A percentile compares a stretch with the other conserved stretches of the same genome.
Evolutionary conservation across 441 rosid species (phyloP).

Genomic region (Pelargonium myrrhifolium): DNA sequence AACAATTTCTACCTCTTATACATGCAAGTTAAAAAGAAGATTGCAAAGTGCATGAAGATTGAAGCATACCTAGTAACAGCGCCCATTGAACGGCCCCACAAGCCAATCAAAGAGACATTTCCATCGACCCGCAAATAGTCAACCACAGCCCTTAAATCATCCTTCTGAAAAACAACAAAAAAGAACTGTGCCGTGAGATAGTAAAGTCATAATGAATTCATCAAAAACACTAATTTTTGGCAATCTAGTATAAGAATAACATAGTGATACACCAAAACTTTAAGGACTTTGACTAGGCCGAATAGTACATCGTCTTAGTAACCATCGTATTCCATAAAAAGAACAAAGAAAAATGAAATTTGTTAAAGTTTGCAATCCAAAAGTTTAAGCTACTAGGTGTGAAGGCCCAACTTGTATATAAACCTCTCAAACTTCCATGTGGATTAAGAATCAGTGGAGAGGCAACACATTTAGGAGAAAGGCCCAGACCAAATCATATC

Average conservation of each 20-base stretch:
- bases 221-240: not conserved
- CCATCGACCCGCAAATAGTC: slow-evolving; percentile 81
- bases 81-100: slow-evolving; percentile 99
- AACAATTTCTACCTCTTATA: slow-evolving; percentile 1
- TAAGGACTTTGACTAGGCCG: not conserved
- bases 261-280: not conserved
- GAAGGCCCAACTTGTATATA: not conserved
- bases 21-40: slow-evolving; percentile 15
- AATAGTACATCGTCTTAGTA: not conserved
- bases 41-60: slow-evolving; percentile 15
- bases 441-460: not conserved
- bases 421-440: not conserved
- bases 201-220: slow-evolving; percentile 11
- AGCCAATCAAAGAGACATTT: slow-evolving; percentile 83
- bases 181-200: slow-evolving; percentile 18
- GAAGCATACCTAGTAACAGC: slow-evolving; percentile 81
- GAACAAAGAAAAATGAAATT: not conserved
- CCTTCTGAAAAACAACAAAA: slow-evolving; percentile 55
- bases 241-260: not conserved
- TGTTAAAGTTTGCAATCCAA: not conserved
- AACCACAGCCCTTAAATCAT: slow-evolving; percentile 83
- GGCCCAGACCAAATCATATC: not conserved
- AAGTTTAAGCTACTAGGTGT: not conserved
- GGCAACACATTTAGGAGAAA: not conserved
- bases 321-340: not conserved